Evolutionary conservation across 495 filamentous ascomycete species (phyloP), one percentile per base, ranked within the genome.

Genomic region (Articulospora tetracladia): DNA sequence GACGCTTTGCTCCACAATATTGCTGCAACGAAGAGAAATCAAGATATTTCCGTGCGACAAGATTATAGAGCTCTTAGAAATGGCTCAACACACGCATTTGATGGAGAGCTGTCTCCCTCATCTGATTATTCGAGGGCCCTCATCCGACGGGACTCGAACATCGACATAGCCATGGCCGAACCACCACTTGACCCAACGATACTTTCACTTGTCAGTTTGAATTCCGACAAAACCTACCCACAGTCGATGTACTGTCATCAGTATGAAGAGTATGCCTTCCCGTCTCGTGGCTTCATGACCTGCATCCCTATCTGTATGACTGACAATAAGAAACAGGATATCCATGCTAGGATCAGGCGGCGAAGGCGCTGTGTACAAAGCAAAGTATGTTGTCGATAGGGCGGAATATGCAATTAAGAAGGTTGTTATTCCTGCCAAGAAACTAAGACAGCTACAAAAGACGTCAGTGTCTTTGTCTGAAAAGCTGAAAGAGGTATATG

Each of bases 391-490:
- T 8, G 62, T 79, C 3, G 76, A 78, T 57, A 58, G 64, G 0
- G 55, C 56, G 1, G 58, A 68, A 32, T 79, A 79, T 60, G 77
- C 77, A 2, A 65, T 79, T 26, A 79, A 79, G 57, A 70, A 74
- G 41, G 72, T 79, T 30, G 63, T 66, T 11, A 57, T 79, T 7
- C 66, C 63, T 23, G 39, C 55, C 3, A 23, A 58, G 24, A 32
- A 53, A 25, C 24, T 57, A 11, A 69, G 72, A 11, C 57, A 57
- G 22, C 44, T 77, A 25, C 19, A 26, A 11, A 23, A 36, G 17
- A 17, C 27, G n/a, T 17, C 32, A n/a, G 36, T 0, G 22, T 44
- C 39, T 44, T 25, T 62, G 6, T 2, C 34, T 19, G 47, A 27
- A 20, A 19, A 53, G 12, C 63, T 78, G 4, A 30, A 60, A 34